Evolutionary conservation across 2,329 filamentous ascomycete species (phyloP), one percentile per base, ranked within the genome.

Genomic region (Xylariomycetidae sp.): DNA sequence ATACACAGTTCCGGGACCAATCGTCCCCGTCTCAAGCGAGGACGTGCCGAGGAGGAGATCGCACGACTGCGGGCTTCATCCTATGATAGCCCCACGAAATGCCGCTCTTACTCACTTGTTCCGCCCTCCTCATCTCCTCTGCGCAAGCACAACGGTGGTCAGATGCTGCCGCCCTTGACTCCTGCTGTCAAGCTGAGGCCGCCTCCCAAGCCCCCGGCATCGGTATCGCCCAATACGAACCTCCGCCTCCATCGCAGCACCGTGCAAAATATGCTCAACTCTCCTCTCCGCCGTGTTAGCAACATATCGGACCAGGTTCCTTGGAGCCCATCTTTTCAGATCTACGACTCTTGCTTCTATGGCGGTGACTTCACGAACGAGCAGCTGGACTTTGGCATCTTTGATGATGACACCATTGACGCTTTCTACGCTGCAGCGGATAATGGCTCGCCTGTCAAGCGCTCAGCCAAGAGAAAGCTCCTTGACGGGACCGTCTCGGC

Each of bases 11-110:
- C 86, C 0, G 88, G 93, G 50, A 74, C 80, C 32, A 84, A 88
- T 47, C 79, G 81, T n/a, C 82, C 82, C 31, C 76, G 78, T 35
- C 81, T 88, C 49, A 93, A 90, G 65, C 82, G 86, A 39, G 90
- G 90, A 19, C 83, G 90, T 40, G 92, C 92, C 12, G 92, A 96
- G 59, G 89, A 93, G 50, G 92, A 95, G 60, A 95, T 98, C 66
- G 85, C 85, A 28, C 85, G 90, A 25, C 82, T 96, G 34, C 83
- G 92, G 46, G 85, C 85, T 42, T 95, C 90, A 2, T 95, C 88
- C 2, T 90, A 89, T 50, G 89, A 95, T 52, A 96, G 89, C 53
- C 92, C 92, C 4, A 85, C 79, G 31, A 88, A 86, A 63, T 62
- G 65, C 48, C 72, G 79, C 25, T 70, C 74, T 10, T 66, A 69